Base-by-base conservation (phyloP, 2,329 filamentous ascomycete species). In the Monosporascus sp. region DNA sequence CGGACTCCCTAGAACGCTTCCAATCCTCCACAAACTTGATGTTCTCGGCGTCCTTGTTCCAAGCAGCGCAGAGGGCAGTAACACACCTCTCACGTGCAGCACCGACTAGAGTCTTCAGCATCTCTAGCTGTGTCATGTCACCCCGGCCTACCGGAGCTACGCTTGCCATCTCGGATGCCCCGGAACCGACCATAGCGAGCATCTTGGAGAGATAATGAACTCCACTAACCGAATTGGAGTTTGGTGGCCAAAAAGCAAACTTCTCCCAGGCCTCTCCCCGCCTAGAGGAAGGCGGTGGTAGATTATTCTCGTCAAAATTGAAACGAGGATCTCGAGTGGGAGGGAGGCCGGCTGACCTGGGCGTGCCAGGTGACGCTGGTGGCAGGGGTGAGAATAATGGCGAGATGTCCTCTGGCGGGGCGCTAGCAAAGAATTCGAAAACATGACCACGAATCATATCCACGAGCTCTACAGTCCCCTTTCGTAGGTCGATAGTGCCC, bases 1-100 rank as follows among this genome's bases (percentile, higher is more conserved):
- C 86, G 51, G 87, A 82, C 54, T 97, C 92, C 0, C 85, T 77
- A 24, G 90, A 86, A 25, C 91, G 83, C 54, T 88, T 88, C 95
- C 95, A 99, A 67, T 96, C 90, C 68, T 99, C 95, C 2, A 99
- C 80, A 59, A 88, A 84, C 69, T 93, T 96, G 73, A 93, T 91
- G 61, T 92, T 89, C 70, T 97, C 90, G 3, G 93, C 90, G 70
- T 99, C 95, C 50, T 86, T 87, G 64, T 90, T 93, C 95, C 94
- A 99, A 0, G 91, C 89, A 15, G 88, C 87, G 65, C 90, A 96
- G 20, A 96, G 82, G 2, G 92, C 92, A 31, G 86, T 85, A 3
- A 95, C 86, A 57, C 88, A 93, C 58, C 94, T 83, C 66, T 99
- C 95, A 50, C 94, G 83, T 7, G 92, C 85, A 15, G 81, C 79